Percentiles rank a stretch among this genome's conserved stretches.
Evolutionary conservation across 768 basidiomycete genomes (phyloP).

Genomic region (Leccinum incarnatum): DNA sequence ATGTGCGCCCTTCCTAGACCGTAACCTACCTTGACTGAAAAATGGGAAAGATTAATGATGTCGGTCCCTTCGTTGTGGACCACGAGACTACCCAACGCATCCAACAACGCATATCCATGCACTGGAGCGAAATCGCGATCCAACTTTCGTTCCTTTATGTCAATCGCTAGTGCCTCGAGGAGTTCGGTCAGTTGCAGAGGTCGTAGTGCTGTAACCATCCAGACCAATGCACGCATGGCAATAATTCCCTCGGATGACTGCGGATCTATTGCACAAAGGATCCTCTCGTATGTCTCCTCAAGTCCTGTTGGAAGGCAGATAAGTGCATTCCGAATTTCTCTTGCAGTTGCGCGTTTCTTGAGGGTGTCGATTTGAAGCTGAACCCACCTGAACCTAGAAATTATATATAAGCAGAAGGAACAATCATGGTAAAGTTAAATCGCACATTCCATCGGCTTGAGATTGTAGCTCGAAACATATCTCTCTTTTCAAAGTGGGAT

Average conservation of each 20-base stretch:
- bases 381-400: constrained; percentile 19
- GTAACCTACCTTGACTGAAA: constrained; percentile 14
- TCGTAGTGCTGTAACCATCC: constrained; percentile 14
- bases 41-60: constrained; percentile 14
- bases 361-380: constrained; percentile 18
- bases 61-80: neutral
- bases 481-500: constrained; percentile 1
- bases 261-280: constrained; percentile 6
- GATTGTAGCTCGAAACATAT: neutral
- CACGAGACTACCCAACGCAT: constrained; percentile 16
- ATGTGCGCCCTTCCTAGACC: neutral
- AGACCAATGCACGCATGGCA: constrained; percentile 6
- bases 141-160: neutral
- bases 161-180: constrained; percentile 12
- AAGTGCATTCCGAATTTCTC: constrained; percentile 6
- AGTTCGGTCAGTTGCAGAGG: constrained; percentile 7
- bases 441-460: constrained; percentile 13
- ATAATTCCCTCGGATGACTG: neutral
- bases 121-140: neutral
- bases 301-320: constrained; percentile 12
- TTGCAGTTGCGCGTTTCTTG: neutral
- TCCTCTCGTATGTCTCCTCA: constrained; percentile 19
- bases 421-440: neutral
- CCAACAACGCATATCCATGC: neutral
- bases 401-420: neutral